Percentiles rank a stretch among this genome's conserved stretches.
Evolutionary conservation across 371 early-diverging fungal genomes (phyloP).

Genomic region (Batkoa obscura): DNA sequence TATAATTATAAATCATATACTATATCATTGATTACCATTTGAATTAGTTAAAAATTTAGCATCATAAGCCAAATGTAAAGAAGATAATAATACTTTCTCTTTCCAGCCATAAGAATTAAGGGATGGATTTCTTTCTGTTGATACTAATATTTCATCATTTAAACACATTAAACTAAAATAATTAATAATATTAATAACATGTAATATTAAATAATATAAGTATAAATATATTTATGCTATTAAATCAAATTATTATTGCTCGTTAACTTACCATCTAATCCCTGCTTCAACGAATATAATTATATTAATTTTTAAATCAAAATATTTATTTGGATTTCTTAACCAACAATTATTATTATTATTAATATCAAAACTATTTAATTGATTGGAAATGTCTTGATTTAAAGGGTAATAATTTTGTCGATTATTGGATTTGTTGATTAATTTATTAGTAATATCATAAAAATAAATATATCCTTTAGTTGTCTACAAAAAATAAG

Average conservation of each 20-base stretch:
- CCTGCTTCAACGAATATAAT: neutral
- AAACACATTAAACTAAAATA: neutral
- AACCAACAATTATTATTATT: neutral
- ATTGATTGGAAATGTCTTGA: too few relatives aligned
- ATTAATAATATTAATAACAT: neutral
- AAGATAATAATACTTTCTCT: neutral
- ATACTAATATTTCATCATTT: conserved; percentile 1
- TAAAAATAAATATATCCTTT: conserved; percentile 2
- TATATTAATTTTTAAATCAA: neutral
- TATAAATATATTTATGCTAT: too few relatives aligned
- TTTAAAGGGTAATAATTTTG: too few relatives aligned
- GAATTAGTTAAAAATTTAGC: neutral
- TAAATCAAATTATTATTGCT: neutral
- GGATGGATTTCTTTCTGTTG: conserved; percentile 4
- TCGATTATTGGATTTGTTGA: too few relatives aligned
- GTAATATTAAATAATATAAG: neutral
- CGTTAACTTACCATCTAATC: conserved; percentile 1
- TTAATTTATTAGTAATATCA: neutral
- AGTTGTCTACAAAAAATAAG: neutral
- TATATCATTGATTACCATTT: neutral
- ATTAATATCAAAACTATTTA: too few relatives aligned
- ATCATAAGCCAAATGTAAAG: neutral
- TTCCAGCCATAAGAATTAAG: conserved; percentile 4
- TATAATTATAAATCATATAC: neutral
- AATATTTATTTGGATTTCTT: neutral